Conservation (phyloP, 768 basidiomycete genomes). For the Suillus weaverae region DNA sequence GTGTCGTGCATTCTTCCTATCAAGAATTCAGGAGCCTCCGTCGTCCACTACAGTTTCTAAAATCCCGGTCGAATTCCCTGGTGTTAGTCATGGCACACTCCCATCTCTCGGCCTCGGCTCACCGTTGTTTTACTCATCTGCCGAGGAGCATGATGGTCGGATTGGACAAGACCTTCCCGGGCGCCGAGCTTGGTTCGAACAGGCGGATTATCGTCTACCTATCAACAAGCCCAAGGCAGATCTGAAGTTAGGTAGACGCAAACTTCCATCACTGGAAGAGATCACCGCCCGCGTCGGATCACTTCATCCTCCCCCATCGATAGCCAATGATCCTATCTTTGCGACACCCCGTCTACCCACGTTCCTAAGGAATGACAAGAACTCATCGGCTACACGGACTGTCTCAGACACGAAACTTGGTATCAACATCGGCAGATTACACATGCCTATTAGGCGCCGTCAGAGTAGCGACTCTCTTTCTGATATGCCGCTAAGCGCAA, state of each 20-base stretch:
- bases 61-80: conserved; percentile 69
- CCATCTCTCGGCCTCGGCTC: conserved; percentile 69
- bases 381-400: conserved; percentile 11
- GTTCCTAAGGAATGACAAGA: conserved; percentile 27
- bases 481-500: conserved; percentile 8
- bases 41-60: conserved; percentile 61
- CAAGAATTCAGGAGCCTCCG: conserved; percentile 68
- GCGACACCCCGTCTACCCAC: conserved; percentile 30
- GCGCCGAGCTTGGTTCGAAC: conserved; percentile 52
- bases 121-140: conserved; percentile 57
- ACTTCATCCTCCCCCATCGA: not conserved
- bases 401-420: conserved; percentile 24
- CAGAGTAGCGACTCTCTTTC: conserved; percentile 12
- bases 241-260: conserved; percentile 19
- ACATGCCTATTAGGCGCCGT: conserved; percentile 40
- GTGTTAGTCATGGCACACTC: conserved; percentile 65
- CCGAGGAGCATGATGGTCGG: not conserved
- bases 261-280: conserved; percentile 71
- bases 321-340: not conserved
- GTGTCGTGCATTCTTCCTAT: conserved; percentile 73
- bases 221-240: conserved; percentile 21
- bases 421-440: conserved; percentile 41
- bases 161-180: not conserved
- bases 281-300: conserved; percentile 62
- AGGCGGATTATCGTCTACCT: conserved; percentile 59